These are phyloP conservation scores for Solanum hybrid DNA, from an alignment of 305 asterid species.

Conservation along the genomic window DNA sequence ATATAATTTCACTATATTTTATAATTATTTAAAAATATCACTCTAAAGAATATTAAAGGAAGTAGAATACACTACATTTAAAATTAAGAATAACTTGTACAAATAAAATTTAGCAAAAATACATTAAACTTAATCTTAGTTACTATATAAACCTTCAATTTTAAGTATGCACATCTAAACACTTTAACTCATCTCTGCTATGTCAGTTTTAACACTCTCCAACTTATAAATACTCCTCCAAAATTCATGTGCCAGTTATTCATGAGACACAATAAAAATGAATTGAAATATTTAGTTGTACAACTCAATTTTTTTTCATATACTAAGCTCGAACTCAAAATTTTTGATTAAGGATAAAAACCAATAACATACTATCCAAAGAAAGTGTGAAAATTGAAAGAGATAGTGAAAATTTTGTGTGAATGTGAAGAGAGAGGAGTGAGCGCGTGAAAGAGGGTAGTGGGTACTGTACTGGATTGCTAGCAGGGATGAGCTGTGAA, in stretches of 20 bases:
- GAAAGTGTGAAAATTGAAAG: neutral
- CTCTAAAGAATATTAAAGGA: neutral
- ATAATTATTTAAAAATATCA: neutral
- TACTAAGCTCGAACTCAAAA: too few species aligned
- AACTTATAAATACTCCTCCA: neutral
- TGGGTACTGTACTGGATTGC: neutral
- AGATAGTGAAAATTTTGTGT: neutral
- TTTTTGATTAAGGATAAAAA: too few species aligned
- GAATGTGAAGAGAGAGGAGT: neutral
- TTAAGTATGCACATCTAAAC: too few species aligned
- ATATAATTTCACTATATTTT: neutral
- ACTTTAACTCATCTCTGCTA: too few species aligned
- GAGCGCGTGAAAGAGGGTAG: neutral
- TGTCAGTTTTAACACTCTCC: neutral
- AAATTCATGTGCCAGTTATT: too few species aligned
- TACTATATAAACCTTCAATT: too few species aligned
- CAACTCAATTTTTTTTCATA: too few species aligned
- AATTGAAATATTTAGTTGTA: too few species aligned
- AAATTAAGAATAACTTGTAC: neutral
- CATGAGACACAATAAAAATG: neutral
- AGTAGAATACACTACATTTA: neutral
- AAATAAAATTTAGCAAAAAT: neutral
- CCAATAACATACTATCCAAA: neutral
- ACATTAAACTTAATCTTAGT: neutral
- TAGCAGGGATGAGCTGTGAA: conserved; percentile 25